A percentile compares a stretch with the other conserved stretches of the same genome.
These are phyloP conservation scores for Cladobotryum protrusum DNA, from an alignment of 2,329 filamentous ascomycete genomes.

Conservation along the genomic window DNA sequence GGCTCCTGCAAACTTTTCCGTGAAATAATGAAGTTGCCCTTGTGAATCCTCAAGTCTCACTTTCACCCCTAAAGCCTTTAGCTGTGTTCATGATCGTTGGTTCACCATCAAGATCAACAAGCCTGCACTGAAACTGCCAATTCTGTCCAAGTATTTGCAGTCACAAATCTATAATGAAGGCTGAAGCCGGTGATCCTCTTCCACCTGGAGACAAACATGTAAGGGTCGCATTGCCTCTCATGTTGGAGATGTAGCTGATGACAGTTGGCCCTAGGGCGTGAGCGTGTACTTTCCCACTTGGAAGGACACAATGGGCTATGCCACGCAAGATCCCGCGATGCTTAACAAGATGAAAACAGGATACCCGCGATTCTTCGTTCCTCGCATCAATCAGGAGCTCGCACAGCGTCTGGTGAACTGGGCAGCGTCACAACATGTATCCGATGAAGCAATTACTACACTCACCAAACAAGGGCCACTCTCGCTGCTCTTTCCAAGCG, in stretches of 20 bases:
- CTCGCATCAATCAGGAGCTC: slow-evolving; percentile 18
- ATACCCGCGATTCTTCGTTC: slow-evolving; percentile 24
- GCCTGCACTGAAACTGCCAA: too few relatives aligned
- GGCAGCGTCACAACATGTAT: background rate
- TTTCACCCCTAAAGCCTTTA: too few relatives aligned
- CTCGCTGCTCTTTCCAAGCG: slow-evolving; percentile 14
- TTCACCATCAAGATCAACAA: too few relatives aligned
- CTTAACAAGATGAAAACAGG: slow-evolving; percentile 19
- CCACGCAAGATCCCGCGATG: slow-evolving; percentile 15
- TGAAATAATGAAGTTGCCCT: too few relatives aligned
- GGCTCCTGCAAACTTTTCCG: too few relatives aligned
- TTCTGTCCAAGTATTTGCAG: too few relatives aligned
- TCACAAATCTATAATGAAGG: background rate
- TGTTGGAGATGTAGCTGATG: background rate
- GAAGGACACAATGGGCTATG: slow-evolving; percentile 22
- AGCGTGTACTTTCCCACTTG: slow-evolving; percentile 27
- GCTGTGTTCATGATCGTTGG: too few relatives aligned
- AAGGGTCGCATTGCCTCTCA: slow-evolving; percentile 10
- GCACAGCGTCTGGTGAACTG: slow-evolving; percentile 15
- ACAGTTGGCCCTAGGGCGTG: slow-evolving; percentile 15
- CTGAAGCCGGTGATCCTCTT: slow-evolving; percentile 17
- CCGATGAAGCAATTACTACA: background rate
- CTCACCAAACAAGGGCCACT: background rate
- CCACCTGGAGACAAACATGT: slow-evolving; percentile 22
- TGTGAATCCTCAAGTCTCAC: too few relatives aligned